Evolutionary conservation across 2,329 filamentous ascomycete genomes (phyloP).

Genomic region (Ascosphaera apis): DNA sequence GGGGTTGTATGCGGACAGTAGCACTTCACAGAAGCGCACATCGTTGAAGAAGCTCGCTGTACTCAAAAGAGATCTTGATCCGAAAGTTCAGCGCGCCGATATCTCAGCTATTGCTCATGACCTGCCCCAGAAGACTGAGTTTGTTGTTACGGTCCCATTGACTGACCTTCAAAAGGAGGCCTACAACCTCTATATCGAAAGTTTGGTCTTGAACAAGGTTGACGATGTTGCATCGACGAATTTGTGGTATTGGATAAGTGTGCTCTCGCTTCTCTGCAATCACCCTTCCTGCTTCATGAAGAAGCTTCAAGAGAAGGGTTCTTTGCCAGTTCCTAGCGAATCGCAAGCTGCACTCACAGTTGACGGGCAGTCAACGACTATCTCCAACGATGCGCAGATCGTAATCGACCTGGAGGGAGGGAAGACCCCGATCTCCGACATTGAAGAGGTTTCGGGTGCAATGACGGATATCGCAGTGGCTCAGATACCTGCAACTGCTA

Average conservation of each 20-base stretch:
- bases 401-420: too few species aligned
- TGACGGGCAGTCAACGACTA: too few species aligned
- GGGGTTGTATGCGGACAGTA: slow-evolving; percentile 47
- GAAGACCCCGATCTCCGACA: slow-evolving; percentile 6
- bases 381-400: too few species aligned
- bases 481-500: slow-evolving; percentile 7
- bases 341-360: slow-evolving; percentile 4
- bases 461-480: slow-evolving; percentile 18
- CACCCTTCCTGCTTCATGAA: slow-evolving; percentile 31
- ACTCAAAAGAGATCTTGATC: slow-evolving; percentile 46
- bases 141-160: slow-evolving; percentile 51
- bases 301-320: slow-evolving; percentile 26
- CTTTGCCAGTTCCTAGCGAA: slow-evolving; percentile 9
- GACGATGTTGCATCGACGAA: slow-evolving; percentile 18
- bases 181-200: slow-evolving; percentile 33
- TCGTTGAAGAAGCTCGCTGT: slow-evolving; percentile 45
- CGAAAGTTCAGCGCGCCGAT: slow-evolving; percentile 57
- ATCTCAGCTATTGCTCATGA: slow-evolving; percentile 42
- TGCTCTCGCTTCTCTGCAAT: slow-evolving; percentile 32
- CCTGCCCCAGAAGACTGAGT: slow-evolving; percentile 57
- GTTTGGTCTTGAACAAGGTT: slow-evolving; percentile 12
- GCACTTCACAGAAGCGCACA: slow-evolving; percentile 27
- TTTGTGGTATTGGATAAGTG: slow-evolving; percentile 32
- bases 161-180: slow-evolving; percentile 39
- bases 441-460: slow-evolving; percentile 8